Evolutionary conservation across 148 eudicot species (phyloP).

Genomic region (Camellia sinensis): DNA sequence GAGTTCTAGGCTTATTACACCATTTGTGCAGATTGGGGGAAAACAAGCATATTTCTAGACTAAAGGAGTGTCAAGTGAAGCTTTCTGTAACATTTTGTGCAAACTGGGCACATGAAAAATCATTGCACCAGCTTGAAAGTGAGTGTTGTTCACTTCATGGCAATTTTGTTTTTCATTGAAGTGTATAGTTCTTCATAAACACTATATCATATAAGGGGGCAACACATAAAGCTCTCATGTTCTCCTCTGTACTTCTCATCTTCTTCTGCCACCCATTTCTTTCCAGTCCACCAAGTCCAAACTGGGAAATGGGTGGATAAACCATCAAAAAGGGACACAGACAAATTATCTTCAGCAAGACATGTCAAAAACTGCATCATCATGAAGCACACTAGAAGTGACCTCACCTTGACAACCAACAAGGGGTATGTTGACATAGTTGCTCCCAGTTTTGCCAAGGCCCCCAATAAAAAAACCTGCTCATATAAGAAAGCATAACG

Average conservation of each 20-base stretch:
- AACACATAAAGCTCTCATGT: not conserved
- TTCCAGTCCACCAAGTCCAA: not conserved
- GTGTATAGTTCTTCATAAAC: not conserved
- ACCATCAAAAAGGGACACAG: not conserved
- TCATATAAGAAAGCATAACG: conserved; percentile 11
- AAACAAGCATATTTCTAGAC: no score
- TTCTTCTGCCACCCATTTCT: not conserved
- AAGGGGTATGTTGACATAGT: conserved; percentile 86
- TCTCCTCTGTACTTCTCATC: not conserved
- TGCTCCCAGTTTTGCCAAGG: conserved; percentile 93
- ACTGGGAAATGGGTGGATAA: not conserved
- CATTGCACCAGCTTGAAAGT: no score
- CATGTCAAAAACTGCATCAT: not conserved
- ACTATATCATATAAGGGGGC: not conserved
- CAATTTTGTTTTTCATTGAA: not conserved
- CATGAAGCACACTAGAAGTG: conserved; percentile 1
- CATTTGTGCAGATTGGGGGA: no score
- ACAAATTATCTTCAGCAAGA: not conserved
- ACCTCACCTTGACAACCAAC: conserved; percentile 84
- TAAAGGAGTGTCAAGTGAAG: no score
- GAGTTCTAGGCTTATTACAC: no score
- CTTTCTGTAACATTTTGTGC: no score
- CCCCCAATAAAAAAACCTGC: conserved; percentile 81
- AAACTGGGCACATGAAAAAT: no score
- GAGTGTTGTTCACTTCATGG: not conserved